phyloP scores from a whole-genome alignment of 179 eudicot species.

The Corrigiola litoralis region DNA sequence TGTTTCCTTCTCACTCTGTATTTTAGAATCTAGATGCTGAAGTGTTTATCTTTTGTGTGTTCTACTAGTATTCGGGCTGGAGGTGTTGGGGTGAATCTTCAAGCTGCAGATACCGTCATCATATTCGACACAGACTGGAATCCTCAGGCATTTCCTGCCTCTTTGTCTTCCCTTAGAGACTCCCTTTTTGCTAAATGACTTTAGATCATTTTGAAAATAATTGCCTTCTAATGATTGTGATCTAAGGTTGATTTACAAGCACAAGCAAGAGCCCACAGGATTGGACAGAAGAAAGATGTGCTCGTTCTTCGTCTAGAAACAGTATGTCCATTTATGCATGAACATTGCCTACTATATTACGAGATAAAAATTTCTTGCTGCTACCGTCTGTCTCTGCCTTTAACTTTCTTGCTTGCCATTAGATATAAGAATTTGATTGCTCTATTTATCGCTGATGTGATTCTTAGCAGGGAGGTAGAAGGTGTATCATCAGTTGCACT shows the following conservation, averaged over 20 bases:
- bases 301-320: constrained; percentile 99
- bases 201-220: neutral
- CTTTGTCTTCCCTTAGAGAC: neutral
- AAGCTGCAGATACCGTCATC: constrained; percentile 99
- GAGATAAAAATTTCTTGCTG: neutral
- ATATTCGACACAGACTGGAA: constrained; percentile 99
- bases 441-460: too few relatives aligned
- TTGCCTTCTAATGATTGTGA: constrained; percentile 10
- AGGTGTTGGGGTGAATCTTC: constrained; percentile 99
- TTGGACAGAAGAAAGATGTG: constrained; percentile 98
- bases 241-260: constrained; percentile 99
- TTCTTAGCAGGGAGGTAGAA: too few relatives aligned
- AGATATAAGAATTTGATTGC: neutral
- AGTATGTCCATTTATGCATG: constrained; percentile 31
- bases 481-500: too few relatives aligned
- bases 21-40: neutral
- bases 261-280: constrained; percentile 99
- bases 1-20: neutral
- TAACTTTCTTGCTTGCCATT: neutral
- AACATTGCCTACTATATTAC: neutral
- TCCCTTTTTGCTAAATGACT: constrained; percentile 1
- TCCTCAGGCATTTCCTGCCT: constrained; percentile 66
- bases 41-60: constrained; percentile 4
- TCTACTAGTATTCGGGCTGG: constrained; percentile 90
- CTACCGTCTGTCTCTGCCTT: neutral